These are phyloP conservation scores for Pyropia yezoensis DNA, from an alignment of 23 red algal genomes.

Conservation along the genomic window DNA sequence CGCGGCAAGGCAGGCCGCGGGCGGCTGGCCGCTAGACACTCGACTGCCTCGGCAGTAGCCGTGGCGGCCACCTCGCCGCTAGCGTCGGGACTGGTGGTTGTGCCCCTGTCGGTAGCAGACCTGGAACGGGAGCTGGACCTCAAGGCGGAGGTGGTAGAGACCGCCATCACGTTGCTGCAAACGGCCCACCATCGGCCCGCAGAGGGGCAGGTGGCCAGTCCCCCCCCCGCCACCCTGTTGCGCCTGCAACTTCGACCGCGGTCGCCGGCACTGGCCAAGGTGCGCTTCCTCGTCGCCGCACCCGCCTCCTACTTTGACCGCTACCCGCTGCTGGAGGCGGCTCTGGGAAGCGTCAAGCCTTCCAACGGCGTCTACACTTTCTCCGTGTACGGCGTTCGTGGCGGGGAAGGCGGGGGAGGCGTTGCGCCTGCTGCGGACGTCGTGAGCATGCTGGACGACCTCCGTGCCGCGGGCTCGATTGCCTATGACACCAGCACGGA, in stretches of 20 bases:
- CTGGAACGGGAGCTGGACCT: conserved; percentile 23
- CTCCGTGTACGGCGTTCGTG: too few species aligned
- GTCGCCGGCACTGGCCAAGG: conserved; percentile 1
- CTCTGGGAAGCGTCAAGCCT: too few species aligned
- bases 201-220: too few species aligned
- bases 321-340: too few species aligned
- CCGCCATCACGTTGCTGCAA: conserved; percentile 23
- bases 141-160: conserved; percentile 23
- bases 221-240: neutral
- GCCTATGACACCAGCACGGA: too few species aligned
- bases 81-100: neutral
- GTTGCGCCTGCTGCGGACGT: too few species aligned
- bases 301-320: conserved; percentile 9
- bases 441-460: too few species aligned
- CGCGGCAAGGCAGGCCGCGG: neutral
- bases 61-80: neutral
- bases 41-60: neutral
- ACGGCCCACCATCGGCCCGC: too few species aligned
- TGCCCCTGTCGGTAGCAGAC: conserved; percentile 7
- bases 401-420: too few species aligned
- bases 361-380: too few species aligned
- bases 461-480: too few species aligned
- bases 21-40: neutral
- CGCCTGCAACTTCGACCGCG: neutral
- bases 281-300: conserved; percentile 12